Base-by-base conservation (phyloP, 2,329 filamentous ascomycete species). In the Pseudogymnoascus sp. region DNA sequence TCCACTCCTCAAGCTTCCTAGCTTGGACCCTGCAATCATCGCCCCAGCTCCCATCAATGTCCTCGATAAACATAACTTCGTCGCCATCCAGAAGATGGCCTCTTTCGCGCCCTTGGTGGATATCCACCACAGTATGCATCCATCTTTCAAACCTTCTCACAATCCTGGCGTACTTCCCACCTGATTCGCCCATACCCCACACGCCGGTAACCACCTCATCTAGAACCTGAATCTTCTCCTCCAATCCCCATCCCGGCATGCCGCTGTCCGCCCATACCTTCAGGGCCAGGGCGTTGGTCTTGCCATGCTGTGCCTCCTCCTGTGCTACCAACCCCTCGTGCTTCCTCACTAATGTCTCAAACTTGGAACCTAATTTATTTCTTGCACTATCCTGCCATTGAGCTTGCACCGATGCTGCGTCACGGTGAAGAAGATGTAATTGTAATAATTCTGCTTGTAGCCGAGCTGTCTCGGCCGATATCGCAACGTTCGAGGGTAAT, bases 391-490 rank as follows among this genome's bases (percentile, higher is more conserved):
- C 78, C 64, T 80, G 79, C 84, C 86, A 89, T 62, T 79, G 75
- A 3, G 71, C 69, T 1, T 77, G 71, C 0, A 79, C 79, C 2
- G 71, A 65, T 1, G 72, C 73, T 3, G 82, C 80, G 62, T 81
- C 80, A 66, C 82, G 80, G 72, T 89, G 86, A 21, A 90, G 72
- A 6, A 89, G 75, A 59, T 87, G 84, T 6, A 89, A 77, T 69
- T 88, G 86, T 23, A 90, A 76, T 1, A 90, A 78, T 70, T 88
- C 84, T 1, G 85, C 82, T 72, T 89, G 87, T 5, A 87, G 75
- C 38, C 79, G 80, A 59, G 77, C 78, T 6, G 80, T 85, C 72
- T 86, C 84, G 61, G 82, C 83, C 1, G 82, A 82, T 28, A 82
- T 75, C 62, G 83, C 83, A 12, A 87, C 74, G 71, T 87, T 87